Evolutionary conservation across 257 asterid genomes (phyloP).

Genomic region (Solanum verrucosum): DNA sequence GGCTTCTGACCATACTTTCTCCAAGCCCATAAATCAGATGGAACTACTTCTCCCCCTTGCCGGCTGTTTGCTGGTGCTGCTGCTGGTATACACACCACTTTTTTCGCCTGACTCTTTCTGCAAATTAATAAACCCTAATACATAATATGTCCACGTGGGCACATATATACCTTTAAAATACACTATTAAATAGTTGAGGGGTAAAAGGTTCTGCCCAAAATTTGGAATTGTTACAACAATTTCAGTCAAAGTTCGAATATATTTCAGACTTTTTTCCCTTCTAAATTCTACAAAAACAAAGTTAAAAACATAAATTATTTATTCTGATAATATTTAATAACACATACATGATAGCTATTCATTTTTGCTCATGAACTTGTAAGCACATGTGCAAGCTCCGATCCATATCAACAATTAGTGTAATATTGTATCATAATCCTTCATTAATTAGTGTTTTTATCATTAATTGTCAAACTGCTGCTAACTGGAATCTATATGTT

Average conservation of each 20-base stretch:
- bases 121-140: background rate
- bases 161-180: too few relatives aligned
- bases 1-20: slow-evolving; percentile 98
- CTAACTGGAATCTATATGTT: background rate
- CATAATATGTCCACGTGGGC: too few relatives aligned
- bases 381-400: too few relatives aligned
- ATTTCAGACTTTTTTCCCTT: too few relatives aligned
- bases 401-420: background rate
- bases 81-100: slow-evolving; percentile 89
- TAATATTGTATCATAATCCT: background rate
- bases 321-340: background rate
- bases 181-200: too few relatives aligned
- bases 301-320: too few relatives aligned
- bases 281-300: too few relatives aligned
- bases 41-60: slow-evolving; percentile 83
- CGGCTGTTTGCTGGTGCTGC: slow-evolving; percentile 83
- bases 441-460: background rate
- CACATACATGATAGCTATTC: background rate
- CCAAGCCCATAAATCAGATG: slow-evolving; percentile 99
- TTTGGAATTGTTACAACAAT: too few relatives aligned
- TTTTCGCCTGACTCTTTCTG: slow-evolving; percentile 90
- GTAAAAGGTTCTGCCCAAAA: too few relatives aligned
- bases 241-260: too few relatives aligned
- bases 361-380: too few relatives aligned
- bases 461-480: background rate